Conservation (phyloP, 225 moss, liverwort and hornwort genomes). For the Physcomitrellopsis africana region DNA sequence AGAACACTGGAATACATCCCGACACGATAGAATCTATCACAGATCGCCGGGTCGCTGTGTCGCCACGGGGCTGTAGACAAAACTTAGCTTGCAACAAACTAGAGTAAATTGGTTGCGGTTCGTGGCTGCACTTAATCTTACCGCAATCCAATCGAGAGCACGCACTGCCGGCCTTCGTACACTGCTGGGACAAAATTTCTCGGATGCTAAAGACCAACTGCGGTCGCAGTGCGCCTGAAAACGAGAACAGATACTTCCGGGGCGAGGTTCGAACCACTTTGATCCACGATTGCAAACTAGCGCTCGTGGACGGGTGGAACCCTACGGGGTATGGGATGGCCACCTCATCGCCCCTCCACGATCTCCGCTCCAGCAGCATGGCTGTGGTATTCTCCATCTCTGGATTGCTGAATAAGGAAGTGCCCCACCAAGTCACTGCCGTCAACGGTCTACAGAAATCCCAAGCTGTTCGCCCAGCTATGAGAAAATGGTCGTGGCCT, state of each 20-base stretch:
- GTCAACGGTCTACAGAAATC: conserved; percentile 42
- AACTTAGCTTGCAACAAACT: conserved; percentile 59
- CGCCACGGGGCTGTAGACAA: conserved; percentile 72
- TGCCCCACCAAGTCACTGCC: conserved; percentile 42
- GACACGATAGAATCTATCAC: conserved; percentile 72
- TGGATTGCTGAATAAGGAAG: conserved; percentile 39
- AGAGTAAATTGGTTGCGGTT: conserved; percentile 56
- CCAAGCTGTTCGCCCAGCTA: conserved; percentile 73
- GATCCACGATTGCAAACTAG: conserved; percentile 41
- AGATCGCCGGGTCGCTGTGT: conserved; percentile 66
- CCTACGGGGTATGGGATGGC: conserved; percentile 73
- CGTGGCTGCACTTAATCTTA: conserved; percentile 63
- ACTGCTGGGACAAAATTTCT: conserved; percentile 50
- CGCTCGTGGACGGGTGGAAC: conserved; percentile 66
- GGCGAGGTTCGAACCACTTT: conserved; percentile 24
- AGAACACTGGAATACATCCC: conserved; percentile 79
- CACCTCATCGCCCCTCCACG: conserved; percentile 46
- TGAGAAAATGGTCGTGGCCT: conserved; percentile 68
- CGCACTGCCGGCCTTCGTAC: conserved; percentile 35
- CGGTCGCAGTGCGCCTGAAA: conserved; percentile 62
- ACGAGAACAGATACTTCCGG: conserved; percentile 41
- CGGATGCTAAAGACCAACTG: conserved; percentile 40
- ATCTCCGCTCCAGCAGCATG: conserved; percentile 61
- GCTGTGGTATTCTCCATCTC: conserved; percentile 51
- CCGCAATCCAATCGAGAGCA: conserved; percentile 64